Evolutionary conservation across 2,329 filamentous ascomycete species (phyloP), one percentile per base, ranked within the genome.

Genomic region (Cladosporium halotolerans): DNA sequence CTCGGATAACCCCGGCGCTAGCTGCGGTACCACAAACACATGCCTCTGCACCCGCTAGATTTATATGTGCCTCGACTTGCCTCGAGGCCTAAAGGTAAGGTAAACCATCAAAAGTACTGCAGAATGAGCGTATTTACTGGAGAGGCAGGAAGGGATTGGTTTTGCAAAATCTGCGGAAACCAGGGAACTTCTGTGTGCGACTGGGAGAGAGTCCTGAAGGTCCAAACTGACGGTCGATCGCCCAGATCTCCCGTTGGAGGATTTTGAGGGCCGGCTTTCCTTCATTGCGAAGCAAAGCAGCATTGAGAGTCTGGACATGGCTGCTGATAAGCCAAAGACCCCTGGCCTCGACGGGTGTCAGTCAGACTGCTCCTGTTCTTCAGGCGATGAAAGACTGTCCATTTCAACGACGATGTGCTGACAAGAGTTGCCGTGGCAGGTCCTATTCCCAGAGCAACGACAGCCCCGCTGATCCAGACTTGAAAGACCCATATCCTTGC

Each of bases 401-500:
- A 76, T 31, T 66, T 66, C 28, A 73, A 60, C 10, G 59, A 55
- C 1, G 62, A 59, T 16, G 69, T 65, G 34, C 50, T 46, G 13
- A 76, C 67, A 57, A 73, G 72, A 1, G 69, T 70, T 11, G 71
- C 72, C 56, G 73, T 68, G 1, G 76, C 69, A 4, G 76, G 75
- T 0, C 74, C 76, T 3, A 74, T 49, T 5, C 71, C 66, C 9
- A 78, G 57, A 0, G 73, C 76, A 5, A 73, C 58, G 2, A 73
- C 76, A 1, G 73, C 69, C 8, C 67, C 67, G 18, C 69, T 63
- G 31, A 71, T 70, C 75, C 76, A 78, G 6, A 70, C 60, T 51
- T 72, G 73, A 8, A 79, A 66, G 11, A 74, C 61, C 74, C 73
- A 78, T 7, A 77, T 70, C 11, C 76, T 68, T 11, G 64, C 65